Percentiles rank a stretch among this genome's conserved stretches.
Evolutionary conservation across 2,329 filamentous ascomycete genomes (phyloP).

Genomic region (Elsinoe necatrix): DNA sequence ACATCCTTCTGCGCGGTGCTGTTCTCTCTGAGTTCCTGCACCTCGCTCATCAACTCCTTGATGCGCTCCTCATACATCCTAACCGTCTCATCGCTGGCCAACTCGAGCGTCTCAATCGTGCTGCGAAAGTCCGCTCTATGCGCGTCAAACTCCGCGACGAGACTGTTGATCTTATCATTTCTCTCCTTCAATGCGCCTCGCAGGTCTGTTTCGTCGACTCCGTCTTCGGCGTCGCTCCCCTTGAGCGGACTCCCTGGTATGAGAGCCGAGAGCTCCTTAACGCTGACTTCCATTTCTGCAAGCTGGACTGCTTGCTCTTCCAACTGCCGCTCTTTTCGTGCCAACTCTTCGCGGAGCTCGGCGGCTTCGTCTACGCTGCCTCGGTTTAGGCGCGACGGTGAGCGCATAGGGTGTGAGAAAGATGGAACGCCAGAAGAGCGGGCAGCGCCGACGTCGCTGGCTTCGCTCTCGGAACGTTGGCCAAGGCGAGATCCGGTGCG

Average conservation of each 20-base stretch:
- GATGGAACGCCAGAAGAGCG: slow-evolving; percentile 40
- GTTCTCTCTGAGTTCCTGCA: slow-evolving; percentile 62
- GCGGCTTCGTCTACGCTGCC: slow-evolving; percentile 43
- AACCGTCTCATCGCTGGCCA: slow-evolving; percentile 92
- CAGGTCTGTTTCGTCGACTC: slow-evolving; percentile 63
- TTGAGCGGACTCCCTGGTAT: slow-evolving; percentile 47
- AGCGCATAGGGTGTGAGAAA: slow-evolving; percentile 28
- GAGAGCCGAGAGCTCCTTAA: slow-evolving; percentile 70
- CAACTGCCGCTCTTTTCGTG: slow-evolving; percentile 80
- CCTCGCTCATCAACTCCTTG: slow-evolving; percentile 72
- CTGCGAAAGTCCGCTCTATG: slow-evolving; percentile 93
- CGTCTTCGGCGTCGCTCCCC: slow-evolving; percentile 25
- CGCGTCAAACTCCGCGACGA: slow-evolving; percentile 89
- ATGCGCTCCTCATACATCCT: slow-evolving; percentile 92
- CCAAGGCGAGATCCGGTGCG: slow-evolving; percentile 40
- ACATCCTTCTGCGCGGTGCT: slow-evolving; percentile 82
- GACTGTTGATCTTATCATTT: slow-evolving; percentile 89
- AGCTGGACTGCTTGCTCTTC: slow-evolving; percentile 76
- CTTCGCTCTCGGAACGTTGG: slow-evolving; percentile 34
- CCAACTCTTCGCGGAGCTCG: slow-evolving; percentile 65
- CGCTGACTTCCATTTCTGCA: slow-evolving; percentile 79
- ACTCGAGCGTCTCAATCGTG: slow-evolving; percentile 91
- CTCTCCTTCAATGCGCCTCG: slow-evolving; percentile 82
- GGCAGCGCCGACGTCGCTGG: slow-evolving; percentile 26
- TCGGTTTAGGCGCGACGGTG: slow-evolving; percentile 30